phyloP scores from a whole-genome alignment of 2,329 filamentous ascomycete genomes.

The Coleophoma crateriformis region DNA sequence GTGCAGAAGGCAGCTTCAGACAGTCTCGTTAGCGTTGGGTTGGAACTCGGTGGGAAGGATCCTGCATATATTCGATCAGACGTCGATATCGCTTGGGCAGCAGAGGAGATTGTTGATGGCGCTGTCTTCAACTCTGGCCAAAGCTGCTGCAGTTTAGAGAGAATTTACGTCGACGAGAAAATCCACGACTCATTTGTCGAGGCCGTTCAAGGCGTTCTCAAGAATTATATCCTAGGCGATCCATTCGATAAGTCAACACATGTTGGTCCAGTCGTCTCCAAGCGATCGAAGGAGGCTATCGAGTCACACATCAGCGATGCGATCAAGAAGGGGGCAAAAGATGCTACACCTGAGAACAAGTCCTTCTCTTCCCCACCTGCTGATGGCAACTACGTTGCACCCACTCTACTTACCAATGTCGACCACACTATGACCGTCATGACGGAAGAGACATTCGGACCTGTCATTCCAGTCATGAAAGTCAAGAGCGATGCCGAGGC shows the following conservation, averaged over 20 bases:
- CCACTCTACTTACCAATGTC: conserved; percentile 74
- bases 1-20: conserved; percentile 82
- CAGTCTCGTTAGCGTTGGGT: conserved; percentile 76
- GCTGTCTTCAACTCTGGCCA: conserved; percentile 99
- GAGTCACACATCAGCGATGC: conserved; percentile 78
- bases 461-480: conserved; percentile 85
- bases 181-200: conserved; percentile 80
- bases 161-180: conserved; percentile 82
- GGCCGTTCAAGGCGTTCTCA: conserved; percentile 73
- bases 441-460: conserved; percentile 92
- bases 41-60: conserved; percentile 93
- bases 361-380: conserved; percentile 67
- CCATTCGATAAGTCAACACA: conserved; percentile 75
- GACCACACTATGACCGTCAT: conserved; percentile 83
- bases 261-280: conserved; percentile 84
- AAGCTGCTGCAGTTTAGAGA: conserved; percentile 89
- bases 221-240: conserved; percentile 81
- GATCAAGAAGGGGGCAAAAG: conserved; percentile 73
- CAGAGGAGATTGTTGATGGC: conserved; percentile 90
- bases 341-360: conserved; percentile 77
- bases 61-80: conserved; percentile 84
- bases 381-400: conserved; percentile 85
- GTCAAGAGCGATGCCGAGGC: conserved; percentile 79
- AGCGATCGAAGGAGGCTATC: conserved; percentile 70
- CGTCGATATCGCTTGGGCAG: conserved; percentile 85